Conservation (phyloP, 176 grass and related monocot species). For the Oropetium thomaeum region DNA sequence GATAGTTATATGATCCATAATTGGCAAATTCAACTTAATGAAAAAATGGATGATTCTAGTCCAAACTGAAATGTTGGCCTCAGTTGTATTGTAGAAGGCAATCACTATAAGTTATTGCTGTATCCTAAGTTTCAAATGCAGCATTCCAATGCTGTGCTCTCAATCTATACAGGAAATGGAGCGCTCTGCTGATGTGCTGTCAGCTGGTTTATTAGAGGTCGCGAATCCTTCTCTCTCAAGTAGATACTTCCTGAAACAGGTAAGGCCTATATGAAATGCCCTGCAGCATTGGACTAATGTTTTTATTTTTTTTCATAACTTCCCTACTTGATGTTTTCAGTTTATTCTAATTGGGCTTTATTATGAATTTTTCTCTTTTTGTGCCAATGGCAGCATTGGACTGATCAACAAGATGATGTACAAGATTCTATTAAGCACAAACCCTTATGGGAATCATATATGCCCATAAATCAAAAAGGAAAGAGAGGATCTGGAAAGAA, state of each 20-base stretch:
- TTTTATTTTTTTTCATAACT: conserved; percentile 34
- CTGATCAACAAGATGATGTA: conserved; percentile 46
- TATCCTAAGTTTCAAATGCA: conserved; percentile 19
- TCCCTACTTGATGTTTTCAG: not conserved
- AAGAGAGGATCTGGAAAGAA: conserved; percentile 70
- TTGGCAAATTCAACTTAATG: not conserved
- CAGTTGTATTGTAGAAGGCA: not conserved
- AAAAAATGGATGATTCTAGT: conserved; percentile 2
- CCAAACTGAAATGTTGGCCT: not conserved
- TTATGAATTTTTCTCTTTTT: conserved; percentile 21
- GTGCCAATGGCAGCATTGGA: conserved; percentile 61
- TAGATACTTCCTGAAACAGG: conserved; percentile 96
- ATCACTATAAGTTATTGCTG: not conserved
- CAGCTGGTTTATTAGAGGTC: conserved; percentile 93
- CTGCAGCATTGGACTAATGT: too few species aligned
- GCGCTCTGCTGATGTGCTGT: conserved; percentile 92
- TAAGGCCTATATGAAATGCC: conserved; percentile 30
- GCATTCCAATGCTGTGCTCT: conserved; percentile 15
- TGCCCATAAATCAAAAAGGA: conserved; percentile 67
- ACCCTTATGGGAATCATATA: conserved; percentile 94
- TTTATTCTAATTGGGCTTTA: not conserved
- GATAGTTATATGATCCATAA: not conserved
- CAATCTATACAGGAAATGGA: conserved; percentile 82
- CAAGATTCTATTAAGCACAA: conserved; percentile 85
- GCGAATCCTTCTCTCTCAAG: conserved; percentile 82